Evolutionary conservation across 2,329 filamentous ascomycete species (phyloP).

Genomic region (Zasmidium cellare): DNA sequence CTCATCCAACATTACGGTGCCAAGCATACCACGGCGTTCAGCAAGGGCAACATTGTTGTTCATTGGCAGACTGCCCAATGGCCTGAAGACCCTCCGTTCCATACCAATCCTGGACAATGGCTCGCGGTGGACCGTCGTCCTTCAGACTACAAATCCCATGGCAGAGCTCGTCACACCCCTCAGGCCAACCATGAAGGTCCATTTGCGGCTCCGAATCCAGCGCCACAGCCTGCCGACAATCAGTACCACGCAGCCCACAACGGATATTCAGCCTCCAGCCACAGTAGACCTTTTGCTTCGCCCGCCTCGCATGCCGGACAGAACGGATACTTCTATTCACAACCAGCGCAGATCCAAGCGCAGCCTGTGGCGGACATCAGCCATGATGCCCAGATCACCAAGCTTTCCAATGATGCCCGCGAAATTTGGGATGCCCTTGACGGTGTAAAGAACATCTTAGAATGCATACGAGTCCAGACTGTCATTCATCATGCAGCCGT

Average conservation of each 20-base stretch:
- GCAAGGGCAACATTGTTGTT: slow-evolving; percentile 70
- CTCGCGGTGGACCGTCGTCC: slow-evolving; percentile 22
- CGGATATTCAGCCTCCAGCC: slow-evolving; percentile 5
- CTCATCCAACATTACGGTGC: slow-evolving; percentile 81
- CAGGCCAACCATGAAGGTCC: slow-evolving; percentile 12
- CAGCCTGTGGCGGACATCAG: slow-evolving; percentile 1
- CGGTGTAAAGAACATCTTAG: slow-evolving; percentile 61
- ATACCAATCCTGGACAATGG: slow-evolving; percentile 50
- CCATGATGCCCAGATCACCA: slow-evolving; percentile 21
- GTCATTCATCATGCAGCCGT: slow-evolving; percentile 64
- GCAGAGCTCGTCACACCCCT: slow-evolving; percentile 18
- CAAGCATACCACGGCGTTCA: slow-evolving; percentile 73
- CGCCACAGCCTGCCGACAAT: slow-evolving; percentile 10
- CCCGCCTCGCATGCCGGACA: neutral
- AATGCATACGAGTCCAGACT: slow-evolving; percentile 61
- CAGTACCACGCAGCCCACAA: slow-evolving; percentile 13
- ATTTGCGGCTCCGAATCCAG: slow-evolving; percentile 9
- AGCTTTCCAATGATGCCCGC: slow-evolving; percentile 55
- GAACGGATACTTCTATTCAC: slow-evolving; percentile 6
- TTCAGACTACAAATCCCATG: slow-evolving; percentile 12
- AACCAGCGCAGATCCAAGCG: neutral
- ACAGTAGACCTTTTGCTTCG: neutral
- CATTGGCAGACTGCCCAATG: slow-evolving; percentile 76
- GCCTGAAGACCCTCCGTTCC: slow-evolving; percentile 74
- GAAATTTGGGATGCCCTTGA: slow-evolving; percentile 64